Percentiles rank a stretch among this genome's conserved stretches.
Conservation (phyloP, 306 rosid species). For the Fagus crenata region DNA sequence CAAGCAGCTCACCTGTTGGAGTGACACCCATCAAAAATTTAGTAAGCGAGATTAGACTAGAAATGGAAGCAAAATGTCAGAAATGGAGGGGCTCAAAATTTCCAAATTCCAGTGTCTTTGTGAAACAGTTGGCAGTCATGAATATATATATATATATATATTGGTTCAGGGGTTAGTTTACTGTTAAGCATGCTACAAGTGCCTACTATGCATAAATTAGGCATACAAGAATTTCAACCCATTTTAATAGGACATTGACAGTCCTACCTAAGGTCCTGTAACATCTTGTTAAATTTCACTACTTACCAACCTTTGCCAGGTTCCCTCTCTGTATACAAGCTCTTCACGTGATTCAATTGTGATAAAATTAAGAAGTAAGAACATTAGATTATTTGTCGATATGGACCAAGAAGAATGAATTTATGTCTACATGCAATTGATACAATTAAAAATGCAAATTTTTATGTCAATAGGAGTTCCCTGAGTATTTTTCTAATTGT, state of each 20-base stretch:
- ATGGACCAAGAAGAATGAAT: background rate
- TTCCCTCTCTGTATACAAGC: background rate
- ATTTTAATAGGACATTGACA: background rate
- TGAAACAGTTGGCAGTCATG: background rate
- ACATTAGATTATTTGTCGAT: background rate
- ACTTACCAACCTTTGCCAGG: background rate
- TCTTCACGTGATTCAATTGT: background rate
- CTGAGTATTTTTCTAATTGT: slow-evolving; percentile 17
- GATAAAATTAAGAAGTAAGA: background rate
- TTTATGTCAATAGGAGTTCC: slow-evolving; percentile 20
- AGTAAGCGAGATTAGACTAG: background rate
- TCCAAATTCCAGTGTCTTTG: background rate
- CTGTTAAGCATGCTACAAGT: background rate
- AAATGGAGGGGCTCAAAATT: background rate
- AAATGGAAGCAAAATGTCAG: background rate
- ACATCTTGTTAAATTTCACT: background rate
- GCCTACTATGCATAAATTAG: background rate
- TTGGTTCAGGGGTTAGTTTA: background rate
- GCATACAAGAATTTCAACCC: background rate
- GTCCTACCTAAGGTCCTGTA: background rate
- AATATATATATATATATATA: background rate
- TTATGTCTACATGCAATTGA: slow-evolving; percentile 7
- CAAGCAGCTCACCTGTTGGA: no score
- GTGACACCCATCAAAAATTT: background rate
- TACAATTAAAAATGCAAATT: background rate